These are phyloP conservation scores for Spergularia bocconei DNA, from an alignment of 148 eudicot species.

Conservation along the genomic window DNA sequence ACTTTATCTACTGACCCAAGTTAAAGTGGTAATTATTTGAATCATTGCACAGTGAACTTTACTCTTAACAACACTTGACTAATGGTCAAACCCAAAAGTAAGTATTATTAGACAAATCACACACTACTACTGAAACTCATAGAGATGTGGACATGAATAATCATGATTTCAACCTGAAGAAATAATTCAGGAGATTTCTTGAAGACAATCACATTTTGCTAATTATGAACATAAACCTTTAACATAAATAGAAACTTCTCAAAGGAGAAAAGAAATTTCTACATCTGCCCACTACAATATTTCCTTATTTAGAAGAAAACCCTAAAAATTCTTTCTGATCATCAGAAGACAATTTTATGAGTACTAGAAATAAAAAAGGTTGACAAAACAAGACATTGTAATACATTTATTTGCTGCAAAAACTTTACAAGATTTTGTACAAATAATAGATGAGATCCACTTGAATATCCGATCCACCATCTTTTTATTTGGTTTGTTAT, in stretches of 20 bases:
- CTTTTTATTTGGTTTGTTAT: conserved; percentile 9
- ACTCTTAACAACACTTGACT: conserved; percentile 5
- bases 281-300: background rate
- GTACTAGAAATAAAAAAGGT: conserved; percentile 1
- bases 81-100: conserved; percentile 11
- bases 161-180: background rate
- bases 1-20: conserved; percentile 14
- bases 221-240: conserved; percentile 19
- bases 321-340: conserved; percentile 23
- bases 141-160: background rate
- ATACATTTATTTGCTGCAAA: background rate
- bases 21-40: background rate
- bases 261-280: conserved; percentile 16
- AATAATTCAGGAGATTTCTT: conserved; percentile 30
- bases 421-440: background rate
- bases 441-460: background rate
- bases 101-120: conserved; percentile 17
- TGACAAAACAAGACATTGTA: conserved; percentile 29
- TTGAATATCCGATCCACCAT: conserved; percentile 3
- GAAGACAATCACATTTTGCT: conserved; percentile 11
- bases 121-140: conserved; percentile 15
- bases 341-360: conserved; percentile 14
- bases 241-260: conserved; percentile 17
- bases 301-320: background rate
- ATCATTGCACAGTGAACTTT: background rate